These are phyloP conservation scores for Moesziomyces globuligerus DNA, from an alignment of 1,284 basidiomycete species.

Conservation along the genomic window DNA sequence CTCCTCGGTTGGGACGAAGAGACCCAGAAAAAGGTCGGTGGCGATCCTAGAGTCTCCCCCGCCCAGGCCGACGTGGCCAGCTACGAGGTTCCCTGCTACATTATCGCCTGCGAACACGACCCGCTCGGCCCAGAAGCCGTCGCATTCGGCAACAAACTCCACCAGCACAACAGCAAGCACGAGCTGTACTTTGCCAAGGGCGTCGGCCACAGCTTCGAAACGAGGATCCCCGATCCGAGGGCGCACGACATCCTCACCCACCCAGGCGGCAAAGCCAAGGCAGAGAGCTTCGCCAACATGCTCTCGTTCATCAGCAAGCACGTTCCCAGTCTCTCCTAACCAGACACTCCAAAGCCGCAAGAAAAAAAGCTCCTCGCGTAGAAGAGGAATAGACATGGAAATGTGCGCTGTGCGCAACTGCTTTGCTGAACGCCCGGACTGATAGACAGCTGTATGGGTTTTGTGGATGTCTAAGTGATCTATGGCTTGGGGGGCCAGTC, in stretches of 20 bases:
- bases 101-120: slow-evolving; percentile 45
- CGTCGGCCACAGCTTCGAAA: slow-evolving; percentile 39
- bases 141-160: slow-evolving; percentile 12
- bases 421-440: too few species aligned
- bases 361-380: too few species aligned
- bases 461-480: too few species aligned
- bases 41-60: slow-evolving; percentile 31
- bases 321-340: too few species aligned
- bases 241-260: slow-evolving; percentile 1
- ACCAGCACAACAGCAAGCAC: slow-evolving; percentile 10
- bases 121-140: slow-evolving; percentile 27
- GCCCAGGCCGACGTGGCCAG: slow-evolving; percentile 7
- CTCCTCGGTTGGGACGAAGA: slow-evolving; percentile 20
- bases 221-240: slow-evolving; percentile 30
- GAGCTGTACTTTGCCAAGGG: slow-evolving; percentile 27
- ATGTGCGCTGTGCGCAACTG: too few species aligned
- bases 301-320: slow-evolving; percentile 23
- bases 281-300: slow-evolving; percentile 27
- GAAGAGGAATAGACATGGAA: too few species aligned
- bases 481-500: slow-evolving; percentile 46
- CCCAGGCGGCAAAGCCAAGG: slow-evolving; percentile 25
- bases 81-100: slow-evolving; percentile 29
- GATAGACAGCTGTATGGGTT: too few species aligned
- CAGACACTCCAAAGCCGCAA: too few species aligned
- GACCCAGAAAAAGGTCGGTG: slow-evolving; percentile 5